These are phyloP conservation scores for Mycena alexandri DNA, from an alignment of 768 basidiomycete species.

Conservation along the genomic window DNA sequence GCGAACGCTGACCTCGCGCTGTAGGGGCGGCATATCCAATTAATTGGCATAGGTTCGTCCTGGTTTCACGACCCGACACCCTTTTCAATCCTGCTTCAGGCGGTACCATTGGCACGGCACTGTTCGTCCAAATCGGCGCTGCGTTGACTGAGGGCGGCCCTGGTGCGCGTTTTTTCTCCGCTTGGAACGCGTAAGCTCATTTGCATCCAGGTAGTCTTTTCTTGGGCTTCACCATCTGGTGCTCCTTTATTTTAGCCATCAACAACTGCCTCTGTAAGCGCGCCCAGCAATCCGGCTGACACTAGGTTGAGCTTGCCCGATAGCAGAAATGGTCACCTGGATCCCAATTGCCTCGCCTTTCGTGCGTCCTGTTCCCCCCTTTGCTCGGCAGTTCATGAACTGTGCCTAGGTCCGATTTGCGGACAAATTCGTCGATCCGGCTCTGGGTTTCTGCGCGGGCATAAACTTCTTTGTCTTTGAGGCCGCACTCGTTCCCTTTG, in stretches of 20 bases:
- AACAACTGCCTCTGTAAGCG: conserved; percentile 61
- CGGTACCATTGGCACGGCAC: conserved; percentile 82
- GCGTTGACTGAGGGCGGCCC: conserved; percentile 74
- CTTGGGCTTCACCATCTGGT: conserved; percentile 65
- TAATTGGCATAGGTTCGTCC: conserved; percentile 56
- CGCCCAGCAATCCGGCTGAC: conserved; percentile 19
- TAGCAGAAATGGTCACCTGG: conserved; percentile 87
- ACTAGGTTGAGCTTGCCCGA: conserved; percentile 40
- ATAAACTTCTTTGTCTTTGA: conserved; percentile 71
- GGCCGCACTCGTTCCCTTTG: conserved; percentile 58
- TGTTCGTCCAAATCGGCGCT: conserved; percentile 80
- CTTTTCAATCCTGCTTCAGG: conserved; percentile 13
- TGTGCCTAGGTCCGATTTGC: conserved; percentile 65
- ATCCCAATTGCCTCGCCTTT: conserved; percentile 86
- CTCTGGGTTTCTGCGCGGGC: conserved; percentile 67
- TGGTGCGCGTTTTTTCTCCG: conserved; percentile 54
- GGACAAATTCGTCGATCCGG: conserved; percentile 68
- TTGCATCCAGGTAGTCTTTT: conserved; percentile 57
- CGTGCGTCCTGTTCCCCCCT: conserved; percentile 51
- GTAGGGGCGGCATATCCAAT: conserved; percentile 64
- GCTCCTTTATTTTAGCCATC: conserved; percentile 60
- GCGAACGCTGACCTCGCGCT: not conserved
- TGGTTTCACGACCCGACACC: not conserved
- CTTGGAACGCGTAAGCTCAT: not conserved
- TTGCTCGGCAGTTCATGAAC: not conserved